Conservation (phyloP, 805 yeast species). For the Myxozyma neotropica region DNA sequence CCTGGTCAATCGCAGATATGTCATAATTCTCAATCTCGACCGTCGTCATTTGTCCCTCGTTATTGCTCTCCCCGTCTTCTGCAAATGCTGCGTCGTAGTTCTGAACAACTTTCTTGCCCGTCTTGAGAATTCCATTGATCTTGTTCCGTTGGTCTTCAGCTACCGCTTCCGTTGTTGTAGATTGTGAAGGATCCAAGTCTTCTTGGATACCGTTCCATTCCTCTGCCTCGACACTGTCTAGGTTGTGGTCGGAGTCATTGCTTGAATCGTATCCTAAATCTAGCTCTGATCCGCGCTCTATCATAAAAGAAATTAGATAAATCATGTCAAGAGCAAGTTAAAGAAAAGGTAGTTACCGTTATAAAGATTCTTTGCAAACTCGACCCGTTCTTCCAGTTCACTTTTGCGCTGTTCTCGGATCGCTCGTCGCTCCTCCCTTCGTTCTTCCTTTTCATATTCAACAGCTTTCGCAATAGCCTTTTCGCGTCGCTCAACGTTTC, state of each 20-base stretch:
- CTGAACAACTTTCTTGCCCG: constrained; percentile 12
- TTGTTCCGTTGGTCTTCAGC: constrained; percentile 48
- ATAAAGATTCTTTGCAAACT: constrained; percentile 52
- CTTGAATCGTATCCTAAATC: constrained; percentile 2
- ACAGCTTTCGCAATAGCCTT: constrained; percentile 74
- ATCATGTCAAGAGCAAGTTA: too few species aligned
- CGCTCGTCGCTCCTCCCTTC: constrained; percentile 70
- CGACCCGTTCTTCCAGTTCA: constrained; percentile 64
- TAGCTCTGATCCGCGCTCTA: constrained; percentile 4
- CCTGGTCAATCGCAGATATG: not conserved
- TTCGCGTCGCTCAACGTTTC: constrained; percentile 85
- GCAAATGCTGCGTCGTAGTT: constrained; percentile 6
- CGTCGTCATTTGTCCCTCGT: constrained; percentile 55
- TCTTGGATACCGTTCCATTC: constrained; percentile 29
- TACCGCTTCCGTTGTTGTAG: constrained; percentile 23
- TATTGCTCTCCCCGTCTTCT: constrained; percentile 51
- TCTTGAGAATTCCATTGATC: constrained; percentile 44
- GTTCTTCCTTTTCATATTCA: constrained; percentile 73
- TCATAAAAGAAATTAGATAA: too few species aligned
- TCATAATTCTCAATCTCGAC: constrained; percentile 60
- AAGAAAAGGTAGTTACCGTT: constrained; percentile 22
- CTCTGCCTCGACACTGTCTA: constrained; percentile 12
- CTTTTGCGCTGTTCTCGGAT: constrained; percentile 70
- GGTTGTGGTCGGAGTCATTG: constrained; percentile 3
- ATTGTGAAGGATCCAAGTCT: not conserved